Base-by-base conservation (phyloP, 2,329 filamentous ascomycete species). In the Curvularia hawaiiensis region DNA sequence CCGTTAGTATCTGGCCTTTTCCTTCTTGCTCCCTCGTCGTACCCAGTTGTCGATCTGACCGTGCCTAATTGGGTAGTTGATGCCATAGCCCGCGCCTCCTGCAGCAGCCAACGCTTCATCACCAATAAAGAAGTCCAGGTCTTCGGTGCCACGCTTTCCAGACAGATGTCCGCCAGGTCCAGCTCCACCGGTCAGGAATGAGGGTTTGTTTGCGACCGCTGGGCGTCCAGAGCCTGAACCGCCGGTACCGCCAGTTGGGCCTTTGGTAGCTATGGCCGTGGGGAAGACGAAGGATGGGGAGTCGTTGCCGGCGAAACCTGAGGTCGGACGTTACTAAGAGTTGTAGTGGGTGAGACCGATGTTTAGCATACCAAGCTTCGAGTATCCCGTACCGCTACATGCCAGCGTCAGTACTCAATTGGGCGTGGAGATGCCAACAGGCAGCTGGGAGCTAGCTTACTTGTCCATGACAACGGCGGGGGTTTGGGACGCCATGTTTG, bases 391-490 rank as follows among this genome's bases (percentile, higher is more conserved):
- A 84, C 95, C 95, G 90, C 95, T 99, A 79, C 54, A 65, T 75
- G 83, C 73, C 47, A 60, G 49, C 52, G 71, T 74, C 63, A 75
- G 73, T 74, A 73, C 68, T 67, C 68, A 65, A 69, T 70, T 44
- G 67, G 69, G 63, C 63, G 51, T 58, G 55, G 64, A 60, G 59
- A 52, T 61, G 67, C 58, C 64, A 63, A 62, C 64, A 66, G 71
- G 67, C 67, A 68, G 66, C 63, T 58, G 62, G 63, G 59, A 75
- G 85, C 92, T 82, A 75, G 85, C 92, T 82, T 89, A 97, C 95
- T 99, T 99, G 95, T 99, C 95, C 94, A 99, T 99, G 92, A 99
- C 95, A 97, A 99, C 95, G 91, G 95, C 95, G 74, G 95, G 95
- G 78, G 95, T 98, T 88, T 98, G 94, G 83, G 90, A 90, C 77